phyloP scores from a whole-genome alignment of 2,329 filamentous ascomycete species.

The Aspergillus alliaceus region DNA sequence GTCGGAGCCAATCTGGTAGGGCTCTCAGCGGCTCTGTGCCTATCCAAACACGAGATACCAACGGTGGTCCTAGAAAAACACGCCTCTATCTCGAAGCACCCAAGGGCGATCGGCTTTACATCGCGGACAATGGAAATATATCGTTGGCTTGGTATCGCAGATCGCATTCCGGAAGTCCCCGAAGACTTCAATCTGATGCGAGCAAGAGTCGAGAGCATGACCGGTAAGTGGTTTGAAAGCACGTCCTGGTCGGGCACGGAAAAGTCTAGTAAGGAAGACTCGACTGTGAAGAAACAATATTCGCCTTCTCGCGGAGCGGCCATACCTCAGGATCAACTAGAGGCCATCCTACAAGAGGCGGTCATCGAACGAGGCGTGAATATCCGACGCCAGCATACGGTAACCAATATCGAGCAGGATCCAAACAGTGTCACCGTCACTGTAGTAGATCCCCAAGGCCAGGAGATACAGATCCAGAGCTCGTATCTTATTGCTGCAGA shows the following conservation, averaged over 20 bases:
- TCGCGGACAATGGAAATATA: conserved; percentile 41
- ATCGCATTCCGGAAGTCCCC: conserved; percentile 18
- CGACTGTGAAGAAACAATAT: conserved; percentile 19
- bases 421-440: conserved; percentile 25
- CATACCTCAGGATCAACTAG: conserved; percentile 42
- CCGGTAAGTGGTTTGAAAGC: conserved; percentile 19
- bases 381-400: conserved; percentile 34
- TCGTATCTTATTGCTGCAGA: conserved; percentile 44
- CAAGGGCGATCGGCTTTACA: conserved; percentile 40
- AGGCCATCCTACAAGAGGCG: conserved; percentile 37
- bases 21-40: conserved; percentile 39
- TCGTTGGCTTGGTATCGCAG: conserved; percentile 27
- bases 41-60: conserved; percentile 31
- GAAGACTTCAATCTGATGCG: conserved; percentile 21
- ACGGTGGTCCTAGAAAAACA: conserved; percentile 43
- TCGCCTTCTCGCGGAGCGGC: conserved; percentile 27
- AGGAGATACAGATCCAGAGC: conserved; percentile 22
- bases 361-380: conserved; percentile 37
- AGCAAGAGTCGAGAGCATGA: conserved; percentile 21
- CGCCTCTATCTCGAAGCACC: conserved; percentile 34
- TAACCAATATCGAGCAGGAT: conserved; percentile 25
- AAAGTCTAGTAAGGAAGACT: not conserved
- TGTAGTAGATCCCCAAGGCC: conserved; percentile 13
- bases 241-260: conserved; percentile 19
- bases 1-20: conserved; percentile 44